Evolutionary conservation across 805 yeast species (phyloP).

Genomic region (Candida succiphila): DNA sequence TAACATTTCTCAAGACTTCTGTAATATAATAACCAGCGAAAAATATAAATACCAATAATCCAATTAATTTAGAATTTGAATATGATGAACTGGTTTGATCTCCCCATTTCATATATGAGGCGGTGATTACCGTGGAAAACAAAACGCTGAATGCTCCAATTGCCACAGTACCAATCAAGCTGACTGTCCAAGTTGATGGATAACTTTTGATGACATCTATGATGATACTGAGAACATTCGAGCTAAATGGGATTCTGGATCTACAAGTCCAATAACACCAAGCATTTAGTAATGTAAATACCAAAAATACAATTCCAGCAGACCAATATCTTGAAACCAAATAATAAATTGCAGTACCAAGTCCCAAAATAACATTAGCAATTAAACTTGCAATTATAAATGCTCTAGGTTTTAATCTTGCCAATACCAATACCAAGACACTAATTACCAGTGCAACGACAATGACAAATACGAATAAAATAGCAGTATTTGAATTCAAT

Average conservation of each 20-base stretch:
- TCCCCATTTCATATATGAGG: slow-evolving; percentile 70
- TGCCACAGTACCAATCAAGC: slow-evolving; percentile 24
- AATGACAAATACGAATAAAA: slow-evolving; percentile 57
- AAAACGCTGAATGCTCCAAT: slow-evolving; percentile 56
- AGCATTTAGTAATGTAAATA: slow-evolving; percentile 38
- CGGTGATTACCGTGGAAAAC: slow-evolving; percentile 59
- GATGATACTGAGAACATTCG: slow-evolving; percentile 54
- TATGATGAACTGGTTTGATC: slow-evolving; percentile 8
- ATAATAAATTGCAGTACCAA: slow-evolving; percentile 72
- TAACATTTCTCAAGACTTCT: slow-evolving; percentile 75
- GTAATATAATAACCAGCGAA: slow-evolving; percentile 79
- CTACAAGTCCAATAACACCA: slow-evolving; percentile 69
- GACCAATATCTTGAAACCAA: slow-evolving; percentile 62
- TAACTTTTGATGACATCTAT: slow-evolving; percentile 61
- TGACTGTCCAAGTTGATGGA: slow-evolving; percentile 52
- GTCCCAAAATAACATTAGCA: slow-evolving; percentile 53
- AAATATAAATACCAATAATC: slow-evolving; percentile 58
- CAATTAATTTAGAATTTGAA: slow-evolving; percentile 12
- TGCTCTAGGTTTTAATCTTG: slow-evolving; percentile 52
- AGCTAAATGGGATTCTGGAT: slow-evolving; percentile 62
- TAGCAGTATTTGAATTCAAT: slow-evolving; percentile 64
- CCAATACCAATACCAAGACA: slow-evolving; percentile 42
- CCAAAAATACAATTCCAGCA: slow-evolving; percentile 67
- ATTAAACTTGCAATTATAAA: slow-evolving; percentile 66
- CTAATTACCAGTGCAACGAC: slow-evolving; percentile 54